Conservation (phyloP, 768 basidiomycete genomes). For the Kwoniella pini region DNA sequence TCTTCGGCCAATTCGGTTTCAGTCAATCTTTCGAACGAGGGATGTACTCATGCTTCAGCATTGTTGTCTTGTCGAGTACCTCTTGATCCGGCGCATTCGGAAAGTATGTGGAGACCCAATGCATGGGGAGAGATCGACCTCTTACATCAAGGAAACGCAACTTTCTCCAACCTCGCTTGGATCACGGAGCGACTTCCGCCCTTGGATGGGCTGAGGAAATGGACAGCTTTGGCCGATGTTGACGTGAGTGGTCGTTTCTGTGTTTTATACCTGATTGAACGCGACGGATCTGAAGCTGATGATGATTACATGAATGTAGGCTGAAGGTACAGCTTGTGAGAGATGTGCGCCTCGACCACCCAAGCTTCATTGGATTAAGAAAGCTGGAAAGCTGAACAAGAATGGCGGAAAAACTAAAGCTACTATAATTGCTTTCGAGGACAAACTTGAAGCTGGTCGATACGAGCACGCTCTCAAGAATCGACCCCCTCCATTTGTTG, state of each 20-base stretch:
- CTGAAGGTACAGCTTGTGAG: conserved; percentile 60
- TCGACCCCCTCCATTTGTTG: conserved; percentile 81
- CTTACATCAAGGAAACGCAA: conserved; percentile 71
- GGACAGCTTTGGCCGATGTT: conserved; percentile 64
- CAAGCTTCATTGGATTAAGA: conserved; percentile 70
- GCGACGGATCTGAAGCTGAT: not conserved
- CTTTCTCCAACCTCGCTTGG: conserved; percentile 83
- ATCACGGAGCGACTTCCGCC: conserved; percentile 77
- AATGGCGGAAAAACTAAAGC: conserved; percentile 59
- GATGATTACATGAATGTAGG: conserved; percentile 12
- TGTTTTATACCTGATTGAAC: no score
- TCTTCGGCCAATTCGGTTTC: conserved; percentile 57
- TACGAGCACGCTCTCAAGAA: conserved; percentile 86
- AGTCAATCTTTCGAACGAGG: conserved; percentile 62
- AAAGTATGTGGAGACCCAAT: conserved; percentile 74
- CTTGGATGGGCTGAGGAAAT: conserved; percentile 68
- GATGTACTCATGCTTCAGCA: conserved; percentile 74
- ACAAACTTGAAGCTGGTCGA: conserved; percentile 79
- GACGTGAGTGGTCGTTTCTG: conserved; percentile 47
- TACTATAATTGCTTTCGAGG: conserved; percentile 69
- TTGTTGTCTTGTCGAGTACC: conserved; percentile 75
- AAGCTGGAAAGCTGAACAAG: conserved; percentile 43
- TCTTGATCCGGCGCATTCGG: conserved; percentile 65
- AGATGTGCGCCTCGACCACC: conserved; percentile 81
- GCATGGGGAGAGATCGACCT: conserved; percentile 81